phyloP scores from a whole-genome alignment of 1,284 basidiomycete species.

The Meira miltonrushii region DNA sequence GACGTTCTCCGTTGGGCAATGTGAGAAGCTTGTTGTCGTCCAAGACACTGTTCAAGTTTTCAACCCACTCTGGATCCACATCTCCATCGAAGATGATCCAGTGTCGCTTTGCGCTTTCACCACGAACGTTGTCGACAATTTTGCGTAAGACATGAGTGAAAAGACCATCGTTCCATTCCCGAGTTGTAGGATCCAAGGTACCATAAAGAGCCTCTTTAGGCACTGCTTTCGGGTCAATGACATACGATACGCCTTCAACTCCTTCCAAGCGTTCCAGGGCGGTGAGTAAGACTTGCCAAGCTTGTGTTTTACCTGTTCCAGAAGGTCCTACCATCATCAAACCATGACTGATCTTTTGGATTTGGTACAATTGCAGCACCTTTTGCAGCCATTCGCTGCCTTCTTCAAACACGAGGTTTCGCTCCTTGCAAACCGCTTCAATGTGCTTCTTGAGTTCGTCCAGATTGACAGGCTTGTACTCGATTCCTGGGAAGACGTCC shows the following conservation, averaged over 20 bases:
- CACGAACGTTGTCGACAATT: slow-evolving; percentile 96
- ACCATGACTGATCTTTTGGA: slow-evolving; percentile 98
- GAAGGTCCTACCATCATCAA: slow-evolving; percentile 99
- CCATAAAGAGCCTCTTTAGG: slow-evolving; percentile 97
- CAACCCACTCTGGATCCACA: slow-evolving; percentile 99
- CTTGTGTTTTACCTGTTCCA: slow-evolving; percentile 92
- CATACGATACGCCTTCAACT: slow-evolving; percentile 84
- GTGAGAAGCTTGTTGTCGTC: slow-evolving; percentile 99
- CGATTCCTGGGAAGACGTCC: slow-evolving; percentile 95
- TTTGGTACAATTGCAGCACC: slow-evolving; percentile 95
- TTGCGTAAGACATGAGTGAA: slow-evolving; percentile 97
- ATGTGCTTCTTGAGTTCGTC: slow-evolving; percentile 79
- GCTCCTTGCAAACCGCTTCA: slow-evolving; percentile 76
- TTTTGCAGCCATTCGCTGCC: slow-evolving; percentile 90
- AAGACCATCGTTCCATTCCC: slow-evolving; percentile 98
- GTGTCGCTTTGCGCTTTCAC: slow-evolving; percentile 91
- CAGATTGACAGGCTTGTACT: slow-evolving; percentile 82
- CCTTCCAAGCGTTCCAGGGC: slow-evolving; percentile 89
- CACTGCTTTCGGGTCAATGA: slow-evolving; percentile 98
- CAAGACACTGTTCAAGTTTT: slow-evolving; percentile 85
- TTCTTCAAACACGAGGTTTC: slow-evolving; percentile 64
- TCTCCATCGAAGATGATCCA: slow-evolving; percentile 99
- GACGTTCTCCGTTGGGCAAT: slow-evolving; percentile 93
- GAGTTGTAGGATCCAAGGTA: slow-evolving; percentile 90
- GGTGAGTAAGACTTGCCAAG: slow-evolving; percentile 87